A percentile compares a stretch with the other conserved stretches of the same genome.
Evolutionary conservation across 75 land plant species (phyloP).

Genomic region (Pseudotsuga menziesii): DNA sequence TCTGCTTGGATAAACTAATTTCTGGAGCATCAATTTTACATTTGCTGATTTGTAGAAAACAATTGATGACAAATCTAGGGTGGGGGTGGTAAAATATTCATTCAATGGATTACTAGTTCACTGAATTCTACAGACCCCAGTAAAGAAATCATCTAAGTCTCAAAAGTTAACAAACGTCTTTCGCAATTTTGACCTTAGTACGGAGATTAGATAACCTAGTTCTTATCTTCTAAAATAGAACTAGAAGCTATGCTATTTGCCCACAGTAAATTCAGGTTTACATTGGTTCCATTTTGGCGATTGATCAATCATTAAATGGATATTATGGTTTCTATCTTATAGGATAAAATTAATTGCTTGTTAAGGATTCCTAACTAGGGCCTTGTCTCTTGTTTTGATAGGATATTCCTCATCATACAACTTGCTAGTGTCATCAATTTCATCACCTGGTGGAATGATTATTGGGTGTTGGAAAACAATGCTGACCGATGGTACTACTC

Average conservation of each 20-base stretch:
- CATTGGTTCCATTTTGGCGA: not conserved
- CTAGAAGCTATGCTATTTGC: not conserved
- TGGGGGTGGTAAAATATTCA: not conserved
- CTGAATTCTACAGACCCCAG: not conserved
- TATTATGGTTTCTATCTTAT: not conserved
- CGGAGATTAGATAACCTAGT: not conserved
- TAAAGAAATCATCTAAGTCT: not conserved
- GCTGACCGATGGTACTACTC: slow-evolving; percentile 19
- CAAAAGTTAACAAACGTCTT: not conserved
- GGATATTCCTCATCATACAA: slow-evolving; percentile 33
- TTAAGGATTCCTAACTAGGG: not conserved
- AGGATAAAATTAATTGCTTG: not conserved
- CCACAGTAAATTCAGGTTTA: not conserved
- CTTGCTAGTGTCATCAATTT: slow-evolving; percentile 29
- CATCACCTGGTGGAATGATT: slow-evolving; percentile 40
- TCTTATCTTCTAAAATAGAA: not conserved
- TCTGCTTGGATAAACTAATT: not conserved
- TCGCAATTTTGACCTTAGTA: slow-evolving; percentile 4
- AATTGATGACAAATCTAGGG: not conserved
- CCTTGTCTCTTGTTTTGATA: slow-evolving; percentile 7
- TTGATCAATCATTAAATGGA: not conserved
- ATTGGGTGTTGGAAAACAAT: slow-evolving; percentile 26
- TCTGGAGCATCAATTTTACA: slow-evolving; percentile 8
- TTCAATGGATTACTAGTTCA: not conserved
- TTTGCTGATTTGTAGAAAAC: not conserved